Base-by-base conservation (phyloP, 2,329 filamentous ascomycete genomes). In the Mariannaea elegans region DNA sequence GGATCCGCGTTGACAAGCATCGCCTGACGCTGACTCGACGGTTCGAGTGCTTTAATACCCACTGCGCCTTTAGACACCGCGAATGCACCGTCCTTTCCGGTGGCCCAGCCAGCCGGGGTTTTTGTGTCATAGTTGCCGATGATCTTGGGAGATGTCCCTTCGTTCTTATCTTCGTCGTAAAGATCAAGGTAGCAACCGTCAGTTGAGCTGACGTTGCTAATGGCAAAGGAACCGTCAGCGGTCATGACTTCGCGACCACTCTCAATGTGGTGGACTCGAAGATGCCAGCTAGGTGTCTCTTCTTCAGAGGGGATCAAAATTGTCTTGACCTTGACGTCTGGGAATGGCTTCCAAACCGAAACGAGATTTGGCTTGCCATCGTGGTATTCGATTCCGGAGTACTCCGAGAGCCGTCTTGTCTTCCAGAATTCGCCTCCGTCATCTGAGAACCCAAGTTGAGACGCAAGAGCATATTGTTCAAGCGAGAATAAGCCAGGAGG, bases 351-450 rank as follows among this genome's bases (percentile, higher is more conserved):
- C 90, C 91, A 93, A 24, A 81, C 78, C 0, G 89, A 92, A 7
- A 89, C 84, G 10, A 94, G 78, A 1, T 92, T 84, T 0, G 89
- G 85, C 16, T 65, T 76, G 18, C 75, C 80, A 16, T 82, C 82
- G 14, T 84, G 80, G 13, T 81, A 76, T 67, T 90, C 84, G 55
- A 93, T 83, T 1, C 79, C 80, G 0, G 88, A 84, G 65, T 90
- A 85, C 44, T 87, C 80, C n/a, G 86, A 89, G 21, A 88, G 79
- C 31, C 90, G 80, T n/a, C 91, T 82, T 56, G 90, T 87, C 75
- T 92, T 91, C 91, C 91, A 94, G 64, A 88, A 86, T 74, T 93
- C 90, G 32, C 90, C 91, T 18, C 84, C 88, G 72, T 93, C 91
- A 66, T 93, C 90, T 1, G 90, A 93, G 2, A 94, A 77, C 1